These are phyloP conservation scores for Strobilomyces confusus DNA, from an alignment of 768 basidiomycete species.

Conservation along the genomic window DNA sequence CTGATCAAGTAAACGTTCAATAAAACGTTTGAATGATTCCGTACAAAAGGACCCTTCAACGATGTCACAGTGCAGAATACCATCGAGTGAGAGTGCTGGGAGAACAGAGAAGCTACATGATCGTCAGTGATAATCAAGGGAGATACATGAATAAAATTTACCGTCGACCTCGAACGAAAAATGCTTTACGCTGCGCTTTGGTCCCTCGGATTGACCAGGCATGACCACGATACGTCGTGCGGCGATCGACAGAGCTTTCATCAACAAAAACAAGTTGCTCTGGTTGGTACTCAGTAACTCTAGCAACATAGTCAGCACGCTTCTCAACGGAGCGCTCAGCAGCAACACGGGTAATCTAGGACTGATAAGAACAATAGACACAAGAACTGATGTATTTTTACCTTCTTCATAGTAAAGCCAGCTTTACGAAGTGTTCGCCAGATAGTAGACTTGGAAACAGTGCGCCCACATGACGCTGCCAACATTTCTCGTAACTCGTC, in stretches of 20 bases:
- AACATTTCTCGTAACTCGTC: too few relatives aligned
- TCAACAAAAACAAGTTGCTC: not conserved
- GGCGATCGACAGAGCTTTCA: not conserved
- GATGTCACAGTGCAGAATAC: constrained; percentile 2
- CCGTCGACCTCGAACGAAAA: not conserved
- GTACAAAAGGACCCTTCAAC: constrained; percentile 19
- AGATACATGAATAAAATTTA: not conserved
- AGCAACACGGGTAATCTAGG: not conserved
- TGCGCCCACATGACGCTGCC: too few relatives aligned
- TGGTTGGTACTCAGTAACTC: not conserved
- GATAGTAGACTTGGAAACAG: not conserved
- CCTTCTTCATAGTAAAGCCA: not conserved
- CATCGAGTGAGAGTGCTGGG: not conserved
- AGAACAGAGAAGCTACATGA: constrained; percentile 3
- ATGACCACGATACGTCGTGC: not conserved
- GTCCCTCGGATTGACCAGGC: constrained; percentile 3
- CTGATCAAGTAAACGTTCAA: constrained; percentile 29
- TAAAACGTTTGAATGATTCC: constrained; percentile 17
- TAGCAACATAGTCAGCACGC: not conserved
- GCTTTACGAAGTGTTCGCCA: not conserved
- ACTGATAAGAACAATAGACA: not conserved
- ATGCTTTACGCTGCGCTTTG: constrained; percentile 1
- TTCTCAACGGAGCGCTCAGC: not conserved
- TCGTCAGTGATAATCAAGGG: not conserved
- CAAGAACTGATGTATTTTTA: not conserved